Evolutionary conservation across 176 grass and related monocot species (phyloP).

Genomic region (Typha latifolia): DNA sequence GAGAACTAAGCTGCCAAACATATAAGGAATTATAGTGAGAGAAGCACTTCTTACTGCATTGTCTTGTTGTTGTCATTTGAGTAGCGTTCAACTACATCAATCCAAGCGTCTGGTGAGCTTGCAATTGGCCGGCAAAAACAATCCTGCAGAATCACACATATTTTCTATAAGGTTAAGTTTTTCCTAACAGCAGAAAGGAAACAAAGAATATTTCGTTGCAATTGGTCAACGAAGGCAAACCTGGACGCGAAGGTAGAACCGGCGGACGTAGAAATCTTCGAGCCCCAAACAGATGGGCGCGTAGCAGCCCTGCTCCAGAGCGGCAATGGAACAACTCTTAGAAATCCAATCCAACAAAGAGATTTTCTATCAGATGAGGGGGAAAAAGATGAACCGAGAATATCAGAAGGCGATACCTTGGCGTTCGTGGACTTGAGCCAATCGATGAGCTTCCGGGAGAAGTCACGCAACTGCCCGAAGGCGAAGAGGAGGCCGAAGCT

Average conservation of each 20-base stretch:
- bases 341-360: neutral
- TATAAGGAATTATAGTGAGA: too few relatives aligned
- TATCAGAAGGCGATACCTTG: conserved; percentile 24
- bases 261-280: conserved; percentile 81
- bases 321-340: neutral
- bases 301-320: conserved; percentile 37
- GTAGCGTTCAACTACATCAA: conserved; percentile 71
- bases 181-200: too few relatives aligned
- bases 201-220: too few relatives aligned
- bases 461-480: conserved; percentile 67
- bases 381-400: neutral
- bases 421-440: conserved; percentile 52
- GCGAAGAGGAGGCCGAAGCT: conserved; percentile 77
- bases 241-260: conserved; percentile 66
- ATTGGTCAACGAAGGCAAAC: conserved; percentile 9
- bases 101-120: conserved; percentile 78
- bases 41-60: conserved; percentile 50
- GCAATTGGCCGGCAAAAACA: conserved; percentile 73
- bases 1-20: too few relatives aligned
- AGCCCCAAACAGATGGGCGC: conserved; percentile 77
- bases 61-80: conserved; percentile 85
- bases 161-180: neutral
- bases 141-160: conserved; percentile 36
- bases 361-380: neutral
- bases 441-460: conserved; percentile 54